Evolutionary conservation across 345 rosid species (phyloP).

Genomic region (Geranium brycei): DNA sequence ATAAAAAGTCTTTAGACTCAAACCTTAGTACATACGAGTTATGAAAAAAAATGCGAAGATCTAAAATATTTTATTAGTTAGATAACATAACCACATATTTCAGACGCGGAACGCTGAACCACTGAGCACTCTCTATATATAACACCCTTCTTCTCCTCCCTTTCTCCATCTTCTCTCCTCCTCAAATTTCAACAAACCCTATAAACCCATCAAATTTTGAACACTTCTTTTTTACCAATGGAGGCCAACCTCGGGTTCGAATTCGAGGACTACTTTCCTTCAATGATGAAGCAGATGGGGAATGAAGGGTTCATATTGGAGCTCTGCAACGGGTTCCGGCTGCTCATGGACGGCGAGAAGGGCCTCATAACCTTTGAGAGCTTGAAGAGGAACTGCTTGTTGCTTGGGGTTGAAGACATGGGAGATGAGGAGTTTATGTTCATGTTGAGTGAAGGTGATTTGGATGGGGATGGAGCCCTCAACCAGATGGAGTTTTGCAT

Average conservation of each 20-base stretch:
- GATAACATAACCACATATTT: too few relatives aligned
- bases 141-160: too few relatives aligned
- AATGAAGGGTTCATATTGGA: background rate
- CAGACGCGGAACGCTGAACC: too few relatives aligned
- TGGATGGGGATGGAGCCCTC: background rate
- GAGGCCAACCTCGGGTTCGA: background rate
- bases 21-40: too few relatives aligned
- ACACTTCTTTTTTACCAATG: too few relatives aligned
- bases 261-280: background rate
- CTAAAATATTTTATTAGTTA: too few relatives aligned
- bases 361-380: background rate
- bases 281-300: background rate
- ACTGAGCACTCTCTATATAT: too few relatives aligned
- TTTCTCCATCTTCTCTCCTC: too few relatives aligned
- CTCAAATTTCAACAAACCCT: too few relatives aligned
- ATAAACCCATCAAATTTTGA: too few relatives aligned
- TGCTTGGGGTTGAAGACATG: background rate
- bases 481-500: background rate
- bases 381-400: background rate
- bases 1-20: too few relatives aligned
- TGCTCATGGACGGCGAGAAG: background rate
- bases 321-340: background rate
- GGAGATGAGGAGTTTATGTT: background rate
- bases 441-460: background rate
- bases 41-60: too few relatives aligned